Evolutionary conservation across 345 rosid genomes (phyloP), one percentile per base, ranked within the genome.

Genomic region (Gossypium turneri): DNA sequence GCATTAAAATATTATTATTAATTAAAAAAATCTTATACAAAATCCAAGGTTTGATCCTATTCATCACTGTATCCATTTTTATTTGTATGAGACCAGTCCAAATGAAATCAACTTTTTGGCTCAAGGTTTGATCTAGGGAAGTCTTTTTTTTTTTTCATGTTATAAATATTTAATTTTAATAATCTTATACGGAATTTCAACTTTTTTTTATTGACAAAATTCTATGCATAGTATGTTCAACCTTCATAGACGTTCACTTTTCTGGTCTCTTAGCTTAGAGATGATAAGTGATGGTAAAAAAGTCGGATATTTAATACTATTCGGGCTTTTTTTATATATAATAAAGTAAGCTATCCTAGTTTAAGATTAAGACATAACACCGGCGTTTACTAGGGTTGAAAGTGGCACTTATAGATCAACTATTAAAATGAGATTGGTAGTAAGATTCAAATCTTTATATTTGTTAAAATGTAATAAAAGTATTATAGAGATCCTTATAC

Each of bases 1-100:
- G 25, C 17, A 19, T 44, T 56, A 56, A 56, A 56, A 20, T 56
- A 38, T 17, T 16, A 10, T 17, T 63, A 29, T 7, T 47, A 12
- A 76, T 72, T 56, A 72, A 19, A 12, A 72, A 17, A 76, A 55
- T 70, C 34, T 27, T 38, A 44, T 56, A 27, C 43, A 70, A 73
- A 77, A 85, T 75, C 86, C 80, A 82, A 79, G 70, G 81, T 47
- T 80, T 77, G 81, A 85, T 76, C 71, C 48, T 43, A 73, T 69
- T 47, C 27, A 63, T 48, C 51, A 59, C n/a, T 25, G 16, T 61
- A 70, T 70, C 57, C 72, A 25, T 17, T 6, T 16, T 16, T n/a
- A 53, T 67, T 48, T 2, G 57, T 24, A 13, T 17, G 41, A 67
- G 8, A 24, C 58, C 43, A 78, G 57, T 75, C 83, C 75, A 80